Percentiles rank a stretch among this genome's conserved stretches.
Evolutionary conservation across 352 stramenopile species (phyloP).

Genomic region (Blastocystis sp.): DNA sequence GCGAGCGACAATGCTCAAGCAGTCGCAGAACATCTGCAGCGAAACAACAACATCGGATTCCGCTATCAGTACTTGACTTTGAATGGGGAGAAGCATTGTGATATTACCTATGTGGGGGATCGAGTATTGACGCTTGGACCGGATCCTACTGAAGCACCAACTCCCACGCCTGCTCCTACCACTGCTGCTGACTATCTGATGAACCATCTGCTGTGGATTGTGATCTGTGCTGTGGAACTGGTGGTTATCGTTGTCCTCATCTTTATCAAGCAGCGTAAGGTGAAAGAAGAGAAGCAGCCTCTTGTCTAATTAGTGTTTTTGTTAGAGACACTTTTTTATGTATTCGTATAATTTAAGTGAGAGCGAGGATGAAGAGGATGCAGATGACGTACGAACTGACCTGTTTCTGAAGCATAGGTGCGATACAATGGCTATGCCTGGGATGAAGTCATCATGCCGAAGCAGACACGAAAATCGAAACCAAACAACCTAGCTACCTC

Average conservation of each 20-base stretch:
- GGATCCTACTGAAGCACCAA: background rate
- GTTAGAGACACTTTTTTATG: background rate
- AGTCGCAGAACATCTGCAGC: background rate
- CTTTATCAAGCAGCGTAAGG: background rate
- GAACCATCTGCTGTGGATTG: background rate
- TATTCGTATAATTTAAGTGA: slow-evolving; percentile 54
- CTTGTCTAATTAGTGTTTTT: background rate
- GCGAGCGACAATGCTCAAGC: background rate
- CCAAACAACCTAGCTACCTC: background rate
- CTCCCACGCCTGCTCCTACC: background rate
- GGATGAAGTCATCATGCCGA: slow-evolving; percentile 49
- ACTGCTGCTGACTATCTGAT: background rate
- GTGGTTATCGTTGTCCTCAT: background rate
- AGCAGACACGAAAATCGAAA: background rate
- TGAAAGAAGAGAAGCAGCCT: background rate
- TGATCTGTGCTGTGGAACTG: background rate
- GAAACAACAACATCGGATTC: background rate
- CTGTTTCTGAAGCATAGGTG: background rate
- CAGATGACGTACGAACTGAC: background rate
- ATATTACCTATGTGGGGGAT: background rate
- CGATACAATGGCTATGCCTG: slow-evolving; percentile 38
- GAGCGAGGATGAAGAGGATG: slow-evolving; percentile 21
- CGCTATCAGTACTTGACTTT: slow-evolving; percentile 2
- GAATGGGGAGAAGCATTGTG: background rate
- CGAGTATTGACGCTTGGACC: background rate